Evolutionary conservation across 1,139 yeast species (phyloP).

Genomic region (Suhomyces chickasaworum): DNA sequence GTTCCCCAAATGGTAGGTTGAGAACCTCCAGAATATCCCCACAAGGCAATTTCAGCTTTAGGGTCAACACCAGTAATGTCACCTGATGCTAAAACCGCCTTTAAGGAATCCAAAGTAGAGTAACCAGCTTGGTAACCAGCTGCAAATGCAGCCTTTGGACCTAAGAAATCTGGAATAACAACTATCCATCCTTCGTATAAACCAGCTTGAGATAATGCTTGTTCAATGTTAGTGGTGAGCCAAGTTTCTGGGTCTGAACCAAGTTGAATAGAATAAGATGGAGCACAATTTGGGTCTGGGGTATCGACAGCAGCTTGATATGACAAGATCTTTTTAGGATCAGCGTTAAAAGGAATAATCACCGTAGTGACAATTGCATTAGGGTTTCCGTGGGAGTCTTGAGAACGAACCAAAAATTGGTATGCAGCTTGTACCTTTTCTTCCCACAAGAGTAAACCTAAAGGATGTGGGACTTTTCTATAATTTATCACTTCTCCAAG

Average conservation of each 20-base stretch:
- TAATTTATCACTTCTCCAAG: constrained; percentile 30
- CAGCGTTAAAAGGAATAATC: constrained; percentile 33
- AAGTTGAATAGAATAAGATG: constrained; percentile 31
- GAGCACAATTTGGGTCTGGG: constrained; percentile 31
- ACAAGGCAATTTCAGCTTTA: constrained; percentile 29
- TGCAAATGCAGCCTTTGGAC: constrained; percentile 30
- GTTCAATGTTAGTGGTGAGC: constrained; percentile 12
- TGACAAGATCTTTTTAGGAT: constrained; percentile 31
- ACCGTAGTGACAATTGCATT: constrained; percentile 35
- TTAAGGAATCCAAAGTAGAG: constrained; percentile 30
- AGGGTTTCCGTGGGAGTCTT: constrained; percentile 35
- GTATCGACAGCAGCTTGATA: constrained; percentile 40
- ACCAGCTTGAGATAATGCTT: constrained; percentile 13
- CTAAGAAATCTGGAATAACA: constrained; percentile 38
- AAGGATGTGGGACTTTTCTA: constrained; percentile 18
- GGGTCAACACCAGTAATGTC: constrained; percentile 27
- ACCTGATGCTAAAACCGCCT: constrained; percentile 27
- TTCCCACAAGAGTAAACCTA: constrained; percentile 9
- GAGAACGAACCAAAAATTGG: constrained; percentile 39
- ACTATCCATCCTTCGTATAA: constrained; percentile 36
- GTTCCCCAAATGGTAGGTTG: constrained; percentile 43
- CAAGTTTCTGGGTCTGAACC: constrained; percentile 21
- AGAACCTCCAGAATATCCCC: constrained; percentile 45
- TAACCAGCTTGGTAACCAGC: constrained; percentile 34
- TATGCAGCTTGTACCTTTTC: constrained; percentile 26